These are phyloP conservation scores for Misopates orontium DNA, from an alignment of 257 asterid species.

Conservation along the genomic window DNA sequence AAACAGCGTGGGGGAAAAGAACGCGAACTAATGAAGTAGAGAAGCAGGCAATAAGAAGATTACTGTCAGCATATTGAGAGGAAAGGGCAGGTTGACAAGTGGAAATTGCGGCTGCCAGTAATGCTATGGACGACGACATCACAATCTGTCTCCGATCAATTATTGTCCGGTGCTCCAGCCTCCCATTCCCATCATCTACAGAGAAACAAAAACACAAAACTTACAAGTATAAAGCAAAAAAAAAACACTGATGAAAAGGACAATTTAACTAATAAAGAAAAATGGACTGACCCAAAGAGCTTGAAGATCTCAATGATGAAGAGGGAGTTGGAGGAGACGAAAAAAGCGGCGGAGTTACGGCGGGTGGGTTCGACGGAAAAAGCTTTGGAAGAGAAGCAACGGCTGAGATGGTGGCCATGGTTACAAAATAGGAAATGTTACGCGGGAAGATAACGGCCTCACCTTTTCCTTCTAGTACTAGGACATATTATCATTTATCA, in stretches of 20 bases:
- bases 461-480: slow-evolving; percentile 14
- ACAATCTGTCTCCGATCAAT: slow-evolving; percentile 63
- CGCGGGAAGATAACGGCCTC: slow-evolving; percentile 69
- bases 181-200: slow-evolving; percentile 38
- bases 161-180: slow-evolving; percentile 33
- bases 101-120: slow-evolving; percentile 40
- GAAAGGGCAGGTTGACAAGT: slow-evolving; percentile 46
- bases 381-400: slow-evolving; percentile 39
- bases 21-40: slow-evolving; percentile 4
- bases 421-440: slow-evolving; percentile 21
- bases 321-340: too few relatives aligned
- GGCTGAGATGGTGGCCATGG: slow-evolving; percentile 55
- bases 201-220: neutral
- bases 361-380: slow-evolving; percentile 29
- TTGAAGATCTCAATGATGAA: slow-evolving; percentile 17
- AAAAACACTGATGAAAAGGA: neutral
- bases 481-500: too few relatives aligned
- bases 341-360: slow-evolving; percentile 17
- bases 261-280: neutral
- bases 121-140: slow-evolving; percentile 51
- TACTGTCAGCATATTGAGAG: slow-evolving; percentile 84
- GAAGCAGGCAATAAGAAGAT: slow-evolving; percentile 23
- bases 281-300: slow-evolving; percentile 34
- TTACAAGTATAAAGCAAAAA: neutral
- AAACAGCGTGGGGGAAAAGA: too few relatives aligned